A percentile compares a stretch with the other conserved stretches of the same genome.
phyloP scores from a whole-genome alignment of 2,329 filamentous ascomycete species.

The Colletotrichum costaricense region DNA sequence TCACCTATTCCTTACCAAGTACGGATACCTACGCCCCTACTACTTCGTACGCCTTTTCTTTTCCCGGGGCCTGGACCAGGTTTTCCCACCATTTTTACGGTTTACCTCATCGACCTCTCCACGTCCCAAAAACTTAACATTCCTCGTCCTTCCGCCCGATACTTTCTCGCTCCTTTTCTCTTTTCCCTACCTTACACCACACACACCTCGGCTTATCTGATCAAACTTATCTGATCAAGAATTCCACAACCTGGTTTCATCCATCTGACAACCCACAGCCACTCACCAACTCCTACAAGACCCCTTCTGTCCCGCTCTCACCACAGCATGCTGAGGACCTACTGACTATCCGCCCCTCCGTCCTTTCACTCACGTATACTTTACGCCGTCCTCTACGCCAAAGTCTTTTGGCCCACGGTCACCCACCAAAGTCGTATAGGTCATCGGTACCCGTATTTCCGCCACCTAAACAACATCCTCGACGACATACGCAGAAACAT shows the following conservation, averaged over 20 bases:
- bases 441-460: conserved; percentile 2
- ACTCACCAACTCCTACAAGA: conserved; percentile 9
- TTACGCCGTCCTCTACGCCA: conserved; percentile 23
- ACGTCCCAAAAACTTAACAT: conserved; percentile 14
- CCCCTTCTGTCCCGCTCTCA: neutral
- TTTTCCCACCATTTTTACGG: conserved; percentile 5
- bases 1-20: neutral
- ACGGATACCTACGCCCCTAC: too few relatives aligned
- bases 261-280: neutral
- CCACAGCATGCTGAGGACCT: conserved; percentile 26
- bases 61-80: neutral
- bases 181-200: neutral
- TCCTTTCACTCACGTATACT: conserved; percentile 20
- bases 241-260: conserved; percentile 25
- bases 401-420: conserved; percentile 3
- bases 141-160: neutral
- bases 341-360: conserved; percentile 28
- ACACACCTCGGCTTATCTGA: conserved; percentile 29
- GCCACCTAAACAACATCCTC: conserved; percentile 5
- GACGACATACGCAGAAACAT: conserved; percentile 1
- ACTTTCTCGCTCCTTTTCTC: neutral
- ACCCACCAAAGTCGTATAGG: conserved; percentile 8
- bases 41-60: neutral
- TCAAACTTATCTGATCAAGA: conserved; percentile 32
- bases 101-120: conserved; percentile 20